phyloP scores from a whole-genome alignment of 441 rosid species.

The Populus tomentosa region DNA sequence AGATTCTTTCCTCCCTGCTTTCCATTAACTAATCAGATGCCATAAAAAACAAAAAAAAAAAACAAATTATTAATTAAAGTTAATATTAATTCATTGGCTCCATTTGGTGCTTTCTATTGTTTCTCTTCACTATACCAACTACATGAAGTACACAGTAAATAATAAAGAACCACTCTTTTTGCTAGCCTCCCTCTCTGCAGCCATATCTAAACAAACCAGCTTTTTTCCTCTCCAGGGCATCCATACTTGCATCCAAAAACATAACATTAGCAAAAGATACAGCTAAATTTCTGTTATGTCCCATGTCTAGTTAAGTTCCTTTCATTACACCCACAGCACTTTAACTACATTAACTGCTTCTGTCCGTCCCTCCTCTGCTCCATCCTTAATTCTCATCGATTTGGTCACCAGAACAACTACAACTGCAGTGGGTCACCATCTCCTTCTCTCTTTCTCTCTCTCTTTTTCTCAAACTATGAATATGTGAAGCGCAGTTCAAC shows the following conservation, averaged over 20 bases:
- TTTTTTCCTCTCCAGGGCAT: not conserved
- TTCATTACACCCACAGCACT: slow-evolving; percentile 16
- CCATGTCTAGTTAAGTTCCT: not conserved
- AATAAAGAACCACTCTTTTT: too few species aligned
- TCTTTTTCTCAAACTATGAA: slow-evolving; percentile 24
- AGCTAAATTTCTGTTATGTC: not conserved
- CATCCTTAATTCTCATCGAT: slow-evolving; percentile 19
- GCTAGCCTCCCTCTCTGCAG: not conserved
- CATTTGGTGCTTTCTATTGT: not conserved
- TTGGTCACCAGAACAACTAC: slow-evolving; percentile 56
- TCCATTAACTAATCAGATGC: not conserved
- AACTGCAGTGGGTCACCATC: slow-evolving; percentile 53
- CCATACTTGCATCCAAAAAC: not conserved
- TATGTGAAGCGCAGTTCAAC: slow-evolving; percentile 10
- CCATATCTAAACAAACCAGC: not conserved
- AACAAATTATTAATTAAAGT: not conserved
- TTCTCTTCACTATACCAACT: not conserved
- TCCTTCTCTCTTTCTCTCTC: slow-evolving; percentile 18
- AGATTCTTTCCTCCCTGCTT: slow-evolving; percentile 28
- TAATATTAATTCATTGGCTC: not conserved
- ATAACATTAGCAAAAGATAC: not conserved
- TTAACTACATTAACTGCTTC: slow-evolving; percentile 4
- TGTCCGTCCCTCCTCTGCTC: slow-evolving; percentile 13
- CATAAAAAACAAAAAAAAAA: too few species aligned
- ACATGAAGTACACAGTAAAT: not conserved